phyloP scores from a whole-genome alignment of 78 protist genomes.

The Pigoraptor vietnamica region DNA sequence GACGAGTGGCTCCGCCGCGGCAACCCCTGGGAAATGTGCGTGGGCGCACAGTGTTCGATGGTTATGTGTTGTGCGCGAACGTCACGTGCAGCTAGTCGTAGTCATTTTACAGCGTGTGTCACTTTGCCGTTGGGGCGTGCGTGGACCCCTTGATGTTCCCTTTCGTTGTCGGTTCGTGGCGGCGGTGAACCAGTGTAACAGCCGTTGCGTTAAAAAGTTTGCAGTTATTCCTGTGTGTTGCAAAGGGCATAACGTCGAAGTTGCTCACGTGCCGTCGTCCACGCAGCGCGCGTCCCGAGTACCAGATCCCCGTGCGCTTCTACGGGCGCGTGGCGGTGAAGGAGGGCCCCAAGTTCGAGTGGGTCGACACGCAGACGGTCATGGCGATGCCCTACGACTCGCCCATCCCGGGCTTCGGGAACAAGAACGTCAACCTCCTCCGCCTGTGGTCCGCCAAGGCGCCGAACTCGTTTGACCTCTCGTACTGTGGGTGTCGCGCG shows the following conservation, averaged over 20 bases:
- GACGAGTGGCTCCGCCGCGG: slow-evolving; percentile 84
- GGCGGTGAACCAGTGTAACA: no score
- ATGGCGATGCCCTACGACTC: slow-evolving; percentile 71
- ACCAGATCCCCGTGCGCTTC: slow-evolving; percentile 1
- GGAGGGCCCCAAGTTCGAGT: slow-evolving; percentile 31
- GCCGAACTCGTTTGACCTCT: slow-evolving; percentile 38
- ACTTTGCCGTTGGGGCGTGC: no score
- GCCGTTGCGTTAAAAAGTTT: no score
- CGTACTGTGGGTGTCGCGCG: background rate
- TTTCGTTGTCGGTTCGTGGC: no score
- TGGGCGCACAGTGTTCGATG: no score
- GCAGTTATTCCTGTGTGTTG: no score
- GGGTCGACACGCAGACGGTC: slow-evolving; percentile 69
- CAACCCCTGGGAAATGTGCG: slow-evolving; percentile 93
- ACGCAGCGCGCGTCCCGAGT: slow-evolving; percentile 44
- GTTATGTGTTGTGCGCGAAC: no score
- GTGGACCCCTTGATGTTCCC: no score
- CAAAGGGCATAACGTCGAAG: no score
- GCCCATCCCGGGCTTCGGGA: slow-evolving; percentile 87
- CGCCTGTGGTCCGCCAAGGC: slow-evolving; percentile 91
- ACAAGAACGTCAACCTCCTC: slow-evolving; percentile 71
- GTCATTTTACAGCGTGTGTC: no score
- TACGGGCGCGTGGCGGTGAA: slow-evolving; percentile 12
- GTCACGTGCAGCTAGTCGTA: no score
- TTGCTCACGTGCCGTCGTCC: no score